Conservation (phyloP, 176 grass and related monocot species). For the Ampelocalamus luodianensis region DNA sequence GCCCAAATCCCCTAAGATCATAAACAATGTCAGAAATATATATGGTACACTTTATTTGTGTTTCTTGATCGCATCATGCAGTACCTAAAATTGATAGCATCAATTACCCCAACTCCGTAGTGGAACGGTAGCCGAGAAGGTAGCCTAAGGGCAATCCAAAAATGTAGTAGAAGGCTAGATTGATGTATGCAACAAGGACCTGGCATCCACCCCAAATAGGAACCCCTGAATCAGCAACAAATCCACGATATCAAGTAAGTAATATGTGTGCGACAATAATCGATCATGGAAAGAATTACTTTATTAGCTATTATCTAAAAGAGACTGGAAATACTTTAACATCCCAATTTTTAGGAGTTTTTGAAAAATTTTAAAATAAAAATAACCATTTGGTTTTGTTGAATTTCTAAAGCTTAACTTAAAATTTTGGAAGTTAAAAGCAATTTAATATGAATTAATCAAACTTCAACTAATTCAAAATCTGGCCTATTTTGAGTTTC, state of each 20-base stretch:
- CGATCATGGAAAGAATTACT: background rate
- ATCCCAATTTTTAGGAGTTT: too few relatives aligned
- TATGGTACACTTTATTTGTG: too few relatives aligned
- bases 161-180: slow-evolving; percentile 63
- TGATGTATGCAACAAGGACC: slow-evolving; percentile 70
- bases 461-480: too few relatives aligned
- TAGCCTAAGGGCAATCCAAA: slow-evolving; percentile 57
- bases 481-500: too few relatives aligned
- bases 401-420: too few relatives aligned
- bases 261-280: too few relatives aligned
- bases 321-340: background rate
- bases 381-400: too few relatives aligned
- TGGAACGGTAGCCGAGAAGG: slow-evolving; percentile 55
- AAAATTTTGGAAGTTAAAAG: too few relatives aligned
- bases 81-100: background rate
- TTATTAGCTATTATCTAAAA: background rate
- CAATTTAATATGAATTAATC: too few relatives aligned
- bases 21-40: too few relatives aligned
- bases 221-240: slow-evolving; percentile 42
- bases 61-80: background rate
- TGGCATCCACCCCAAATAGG: slow-evolving; percentile 74
- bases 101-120: slow-evolving; percentile 48
- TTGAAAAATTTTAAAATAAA: too few relatives aligned
- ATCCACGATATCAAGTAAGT: background rate
- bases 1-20: too few relatives aligned